Evolutionary conservation across 441 rosid species (phyloP).

Genomic region (Codiaeum variegatum): DNA sequence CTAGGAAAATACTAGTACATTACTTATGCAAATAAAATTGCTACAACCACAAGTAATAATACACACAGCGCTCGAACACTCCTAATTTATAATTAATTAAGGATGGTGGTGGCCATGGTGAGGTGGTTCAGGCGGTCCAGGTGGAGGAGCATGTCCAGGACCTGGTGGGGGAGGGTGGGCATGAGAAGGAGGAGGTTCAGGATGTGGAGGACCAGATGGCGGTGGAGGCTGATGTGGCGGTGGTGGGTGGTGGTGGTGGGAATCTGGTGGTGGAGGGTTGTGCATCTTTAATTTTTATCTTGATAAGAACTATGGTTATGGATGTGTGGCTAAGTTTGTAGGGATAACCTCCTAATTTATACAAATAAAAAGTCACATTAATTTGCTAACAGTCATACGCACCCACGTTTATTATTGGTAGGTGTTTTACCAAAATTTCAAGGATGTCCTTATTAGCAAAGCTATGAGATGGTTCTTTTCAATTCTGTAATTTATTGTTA

Average conservation of each 20-base stretch:
- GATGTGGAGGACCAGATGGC: not conserved
- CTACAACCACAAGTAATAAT: too few relatives aligned
- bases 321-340: too few relatives aligned
- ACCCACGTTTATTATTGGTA: not conserved
- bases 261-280: constrained; percentile 38
- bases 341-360: not conserved
- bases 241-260: constrained; percentile 1
- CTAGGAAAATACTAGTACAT: too few relatives aligned
- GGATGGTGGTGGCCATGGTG: not conserved
- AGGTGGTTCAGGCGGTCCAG: not conserved
- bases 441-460: not conserved
- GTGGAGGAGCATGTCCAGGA: not conserved
- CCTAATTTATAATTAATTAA: not conserved
- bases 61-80: not conserved
- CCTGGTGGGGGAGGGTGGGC: not conserved
- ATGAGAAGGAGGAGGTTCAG: not conserved
- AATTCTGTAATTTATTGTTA: too few relatives aligned
- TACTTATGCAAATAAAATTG: too few relatives aligned
- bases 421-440: constrained; percentile 26
- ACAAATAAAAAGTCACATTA: not conserved
- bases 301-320: not conserved
- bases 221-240: not conserved
- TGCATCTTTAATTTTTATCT: constrained; percentile 24
- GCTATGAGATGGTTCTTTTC: not conserved
- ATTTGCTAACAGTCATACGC: constrained; percentile 28